A percentile compares a stretch with the other conserved stretches of the same genome.
Conservation (phyloP, 768 basidiomycete genomes). For the Mrakia frigida region DNA sequence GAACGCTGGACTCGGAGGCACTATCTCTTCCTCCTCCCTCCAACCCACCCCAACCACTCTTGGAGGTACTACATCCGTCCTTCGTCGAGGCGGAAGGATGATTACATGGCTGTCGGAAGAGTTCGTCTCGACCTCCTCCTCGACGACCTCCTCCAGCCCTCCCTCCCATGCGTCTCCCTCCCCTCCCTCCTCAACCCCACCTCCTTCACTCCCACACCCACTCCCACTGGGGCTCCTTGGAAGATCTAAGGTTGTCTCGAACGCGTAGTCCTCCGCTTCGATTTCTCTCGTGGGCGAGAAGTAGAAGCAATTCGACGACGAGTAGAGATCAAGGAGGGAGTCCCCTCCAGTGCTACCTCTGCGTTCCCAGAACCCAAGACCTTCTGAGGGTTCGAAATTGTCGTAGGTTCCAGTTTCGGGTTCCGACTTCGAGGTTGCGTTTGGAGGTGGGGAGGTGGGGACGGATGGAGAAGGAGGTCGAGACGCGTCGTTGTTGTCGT, state of each 20-base stretch:
- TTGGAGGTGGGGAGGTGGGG: background rate
- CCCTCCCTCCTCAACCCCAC: background rate
- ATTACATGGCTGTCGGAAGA: background rate
- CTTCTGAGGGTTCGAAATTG: background rate
- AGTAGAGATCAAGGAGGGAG: background rate
- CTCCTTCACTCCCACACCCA: background rate
- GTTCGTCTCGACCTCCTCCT: background rate
- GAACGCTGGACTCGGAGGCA: background rate
- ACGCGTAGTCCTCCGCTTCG: background rate
- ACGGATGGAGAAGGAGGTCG: background rate
- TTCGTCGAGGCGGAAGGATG: background rate
- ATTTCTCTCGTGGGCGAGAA: background rate
- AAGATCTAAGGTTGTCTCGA: background rate
- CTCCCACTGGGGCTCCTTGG: background rate
- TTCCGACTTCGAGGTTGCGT: background rate
- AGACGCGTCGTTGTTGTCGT: background rate
- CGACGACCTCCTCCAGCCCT: too few relatives aligned
- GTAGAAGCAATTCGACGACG: background rate
- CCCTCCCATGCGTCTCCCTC: background rate
- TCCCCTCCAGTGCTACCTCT: background rate
- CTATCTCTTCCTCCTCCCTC: background rate
- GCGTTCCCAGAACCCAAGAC: slow-evolving; percentile 4
- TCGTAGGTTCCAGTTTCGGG: background rate
- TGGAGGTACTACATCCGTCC: background rate
- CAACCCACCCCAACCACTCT: background rate